Base-by-base conservation (phyloP, 495 filamentous ascomycete genomes). In the Penicillium pancosmium region DNA sequence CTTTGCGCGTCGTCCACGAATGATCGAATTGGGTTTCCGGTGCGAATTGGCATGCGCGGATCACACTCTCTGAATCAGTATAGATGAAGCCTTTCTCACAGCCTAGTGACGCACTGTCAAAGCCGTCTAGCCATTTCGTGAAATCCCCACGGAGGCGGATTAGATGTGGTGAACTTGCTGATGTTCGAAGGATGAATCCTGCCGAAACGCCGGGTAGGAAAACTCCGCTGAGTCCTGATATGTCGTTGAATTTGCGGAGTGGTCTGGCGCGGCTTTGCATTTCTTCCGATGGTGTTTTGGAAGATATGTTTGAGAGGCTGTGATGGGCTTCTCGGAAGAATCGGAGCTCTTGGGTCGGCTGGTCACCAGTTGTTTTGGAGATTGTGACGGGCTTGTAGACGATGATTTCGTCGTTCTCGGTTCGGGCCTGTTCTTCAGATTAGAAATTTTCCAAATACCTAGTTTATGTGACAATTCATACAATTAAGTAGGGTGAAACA, bases 51-150 rank as follows among this genome's bases (percentile, higher is more conserved):
- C 84, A 89, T 3, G 90, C 81, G 18, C 84, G 80, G 7, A 92
- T 82, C 13, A 83, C 79, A 15, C 86, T 84, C 68, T 80, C 70
- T 34, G 69, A 75, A 73, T 95, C 88, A 19, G 92, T 76, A 64
- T 91, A 93, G 34, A 91, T 85, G 64, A 95, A 95, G 0, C 93
- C 92, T 40, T 83, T 80, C 23, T 90, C 86, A 66, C 90, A 91
- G n/a, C 79, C 85, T 31, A 83, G 78, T 1, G 84, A 53, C 0
- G 55, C 38, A 4, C 59, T 89, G 69, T 93, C 83, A 67, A 96
- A 89, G 15, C 81, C 73, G 55, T 85, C 87, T 64, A 97, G 79
- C 50, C 86, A 84, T 41, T 82, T 79, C 16, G 90, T 86, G 19
- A 78, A 80, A 10, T 75, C 74, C 3, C 86, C 87, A 36, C 86